These are phyloP conservation scores for Hirsutella rhossiliensis DNA, from an alignment of 2,329 filamentous ascomycete species.

Conservation along the genomic window DNA sequence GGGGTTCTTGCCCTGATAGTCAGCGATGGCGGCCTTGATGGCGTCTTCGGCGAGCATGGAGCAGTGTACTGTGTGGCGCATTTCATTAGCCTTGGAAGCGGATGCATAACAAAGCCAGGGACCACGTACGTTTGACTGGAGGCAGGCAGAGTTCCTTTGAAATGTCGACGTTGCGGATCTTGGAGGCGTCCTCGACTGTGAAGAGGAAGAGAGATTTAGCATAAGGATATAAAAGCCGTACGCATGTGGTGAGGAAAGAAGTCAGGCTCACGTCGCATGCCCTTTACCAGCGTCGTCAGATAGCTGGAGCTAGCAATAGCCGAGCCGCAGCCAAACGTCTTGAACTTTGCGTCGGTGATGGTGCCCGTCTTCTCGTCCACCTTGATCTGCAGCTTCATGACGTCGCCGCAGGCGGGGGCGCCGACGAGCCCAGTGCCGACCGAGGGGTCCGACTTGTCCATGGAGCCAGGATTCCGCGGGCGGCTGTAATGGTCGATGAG, in stretches of 20 bases:
- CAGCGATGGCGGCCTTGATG: conserved; percentile 81
- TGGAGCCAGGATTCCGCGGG: conserved; percentile 42
- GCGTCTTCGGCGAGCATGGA: conserved; percentile 87
- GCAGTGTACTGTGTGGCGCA: conserved; percentile 84
- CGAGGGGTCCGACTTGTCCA: conserved; percentile 62
- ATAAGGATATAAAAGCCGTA: not conserved
- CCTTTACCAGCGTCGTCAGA: conserved; percentile 84
- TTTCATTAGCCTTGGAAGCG: too few species aligned
- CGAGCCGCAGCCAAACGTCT: conserved; percentile 90
- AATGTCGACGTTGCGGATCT: conserved; percentile 95
- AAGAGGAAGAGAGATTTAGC: not conserved
- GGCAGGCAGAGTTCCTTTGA: conserved; percentile 89
- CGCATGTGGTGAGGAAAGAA: too few species aligned
- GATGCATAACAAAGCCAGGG: too few species aligned
- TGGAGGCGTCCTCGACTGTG: conserved; percentile 70
- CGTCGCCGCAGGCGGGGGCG: conserved; percentile 78
- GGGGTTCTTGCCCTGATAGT: conserved; percentile 72
- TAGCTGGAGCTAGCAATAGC: conserved; percentile 87
- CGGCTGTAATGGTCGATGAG: conserved; percentile 37
- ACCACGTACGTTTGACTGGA: conserved; percentile 69
- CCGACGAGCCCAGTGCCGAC: conserved; percentile 89
- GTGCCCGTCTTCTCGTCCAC: conserved; percentile 81
- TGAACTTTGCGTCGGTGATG: conserved; percentile 93
- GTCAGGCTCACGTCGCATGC: conserved; percentile 51
- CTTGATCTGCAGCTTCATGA: conserved; percentile 72